Conservation (phyloP, 1,139 yeast species). For the Candida pseudoviswanathii region DNA sequence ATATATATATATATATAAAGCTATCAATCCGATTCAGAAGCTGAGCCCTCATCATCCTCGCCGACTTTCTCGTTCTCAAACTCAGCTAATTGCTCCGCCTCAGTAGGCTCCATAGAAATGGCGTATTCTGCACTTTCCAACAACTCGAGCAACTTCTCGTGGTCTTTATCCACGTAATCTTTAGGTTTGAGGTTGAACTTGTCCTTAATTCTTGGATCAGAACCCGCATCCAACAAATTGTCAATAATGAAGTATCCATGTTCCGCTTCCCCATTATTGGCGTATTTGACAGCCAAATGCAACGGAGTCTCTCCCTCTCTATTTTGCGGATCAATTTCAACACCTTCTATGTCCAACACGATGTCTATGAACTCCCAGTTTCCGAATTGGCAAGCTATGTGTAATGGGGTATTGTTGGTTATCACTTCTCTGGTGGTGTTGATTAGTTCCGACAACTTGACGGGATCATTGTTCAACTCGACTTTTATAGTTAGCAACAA, state of each 20-base stretch:
- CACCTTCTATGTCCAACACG: slow-evolving; percentile 84
- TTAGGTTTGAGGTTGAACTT: slow-evolving; percentile 63
- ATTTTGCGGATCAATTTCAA: slow-evolving; percentile 82
- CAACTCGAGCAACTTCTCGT: slow-evolving; percentile 55
- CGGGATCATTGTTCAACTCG: slow-evolving; percentile 46
- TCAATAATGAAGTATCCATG: slow-evolving; percentile 81
- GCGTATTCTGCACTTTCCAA: slow-evolving; percentile 87
- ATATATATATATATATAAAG: slow-evolving; percentile 1
- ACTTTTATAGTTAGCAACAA: slow-evolving; percentile 60
- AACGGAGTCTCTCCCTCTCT: slow-evolving; percentile 86
- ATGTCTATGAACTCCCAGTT: slow-evolving; percentile 85
- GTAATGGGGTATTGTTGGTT: slow-evolving; percentile 81
- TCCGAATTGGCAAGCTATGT: slow-evolving; percentile 79
- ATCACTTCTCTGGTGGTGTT: slow-evolving; percentile 72
- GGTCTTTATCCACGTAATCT: slow-evolving; percentile 60
- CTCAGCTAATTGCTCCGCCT: slow-evolving; percentile 28
- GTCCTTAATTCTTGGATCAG: slow-evolving; percentile 65
- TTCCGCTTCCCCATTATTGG: slow-evolving; percentile 71
- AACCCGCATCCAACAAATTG: slow-evolving; percentile 87
- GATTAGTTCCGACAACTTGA: slow-evolving; percentile 58
- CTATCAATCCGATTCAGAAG: slow-evolving; percentile 34
- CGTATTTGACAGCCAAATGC: slow-evolving; percentile 79
- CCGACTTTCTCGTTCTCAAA: slow-evolving; percentile 24
- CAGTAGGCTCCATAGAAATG: slow-evolving; percentile 39
- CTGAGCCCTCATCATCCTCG: slow-evolving; percentile 34